Base-by-base conservation (phyloP, 495 filamentous ascomycete genomes). In the Penicillium odoratum region DNA sequence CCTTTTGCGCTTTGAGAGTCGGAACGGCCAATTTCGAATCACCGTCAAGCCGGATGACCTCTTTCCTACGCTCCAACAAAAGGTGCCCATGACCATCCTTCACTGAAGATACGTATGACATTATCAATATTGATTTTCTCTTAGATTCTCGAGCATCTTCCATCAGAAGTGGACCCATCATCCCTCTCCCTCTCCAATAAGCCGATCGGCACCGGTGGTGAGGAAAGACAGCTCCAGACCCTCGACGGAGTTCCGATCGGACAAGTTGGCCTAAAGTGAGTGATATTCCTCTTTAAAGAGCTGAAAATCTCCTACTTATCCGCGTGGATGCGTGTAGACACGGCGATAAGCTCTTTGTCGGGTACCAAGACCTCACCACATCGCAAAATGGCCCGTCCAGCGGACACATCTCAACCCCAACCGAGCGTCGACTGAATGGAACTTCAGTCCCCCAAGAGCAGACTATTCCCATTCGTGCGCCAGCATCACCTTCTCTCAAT, bases 281-380 rank as follows among this genome's bases (percentile, higher is more conserved):
- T 65, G 13, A 3, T 26, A 28, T 44, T 51, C 45, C 15, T 29
- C 15, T 28, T 11, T 25, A 56, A 42, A 30, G 15, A 29, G 1
- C 25, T 29, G 21, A 29, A 16, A 18, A 34, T 38, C 16, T 28
- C 25, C 18, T 5, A 16, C 38, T 40, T n/a, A 40, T 7, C 13
- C n/a, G 4, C 6, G n/a, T 40, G 15, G n/a, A 4, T n/a, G 38
- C n/a, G 13, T 44, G 5, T 21, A 97, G 92, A 51, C 90, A 99
- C 70, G 94, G 94, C 40, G 92, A 96, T 62, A 84, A 95, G 60
- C 82, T 99, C 30, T 99, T 88, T 70, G 68, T 98, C 57, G 88
- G 82, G 56, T 99, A 95, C 73, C 71, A 82, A 63, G 80, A 87
- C 63, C 72, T 79, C 31, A 55, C 76, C 13, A 58, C 74, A 28